Evolutionary conservation across 441 rosid species (phyloP).

Genomic region (Erysimum pusillum): DNA sequence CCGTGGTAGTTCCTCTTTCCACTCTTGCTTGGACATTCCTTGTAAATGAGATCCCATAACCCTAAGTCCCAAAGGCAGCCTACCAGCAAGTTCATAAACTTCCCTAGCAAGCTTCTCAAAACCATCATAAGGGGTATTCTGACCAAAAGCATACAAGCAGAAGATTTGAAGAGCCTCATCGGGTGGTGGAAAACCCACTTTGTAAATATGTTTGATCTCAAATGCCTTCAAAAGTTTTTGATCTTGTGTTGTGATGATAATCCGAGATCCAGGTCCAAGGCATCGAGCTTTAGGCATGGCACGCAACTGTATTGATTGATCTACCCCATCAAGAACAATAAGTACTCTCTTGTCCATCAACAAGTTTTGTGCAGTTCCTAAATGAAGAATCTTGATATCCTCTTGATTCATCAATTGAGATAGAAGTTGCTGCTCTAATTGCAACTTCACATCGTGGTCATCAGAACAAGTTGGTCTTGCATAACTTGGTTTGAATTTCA

Average conservation of each 20-base stretch:
- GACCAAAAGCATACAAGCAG: slow-evolving; percentile 37
- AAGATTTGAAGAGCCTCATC: slow-evolving; percentile 39
- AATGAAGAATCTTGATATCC: neutral
- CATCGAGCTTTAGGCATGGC: neutral
- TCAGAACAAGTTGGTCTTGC: neutral
- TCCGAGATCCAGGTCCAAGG: neutral
- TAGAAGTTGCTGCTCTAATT: no score
- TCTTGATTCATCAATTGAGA: neutral
- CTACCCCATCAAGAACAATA: neutral
- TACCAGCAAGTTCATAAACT: slow-evolving; percentile 4
- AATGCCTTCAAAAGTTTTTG: neutral
- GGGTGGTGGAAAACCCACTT: neutral
- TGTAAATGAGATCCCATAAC: slow-evolving; percentile 40
- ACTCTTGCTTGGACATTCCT: slow-evolving; percentile 1
- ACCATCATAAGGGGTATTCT: neutral
- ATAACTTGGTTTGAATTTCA: slow-evolving; percentile 19
- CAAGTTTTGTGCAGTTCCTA: neutral
- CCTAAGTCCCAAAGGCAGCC: slow-evolving; percentile 43
- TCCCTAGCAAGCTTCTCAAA: neutral
- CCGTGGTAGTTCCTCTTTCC: slow-evolving; percentile 35
- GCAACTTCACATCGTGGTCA: no score
- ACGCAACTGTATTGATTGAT: neutral
- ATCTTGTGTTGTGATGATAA: neutral
- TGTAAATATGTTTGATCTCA: neutral
- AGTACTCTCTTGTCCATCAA: neutral